phyloP scores from a whole-genome alignment of 441 rosid species.

The Pelargonium cotyledonis region DNA sequence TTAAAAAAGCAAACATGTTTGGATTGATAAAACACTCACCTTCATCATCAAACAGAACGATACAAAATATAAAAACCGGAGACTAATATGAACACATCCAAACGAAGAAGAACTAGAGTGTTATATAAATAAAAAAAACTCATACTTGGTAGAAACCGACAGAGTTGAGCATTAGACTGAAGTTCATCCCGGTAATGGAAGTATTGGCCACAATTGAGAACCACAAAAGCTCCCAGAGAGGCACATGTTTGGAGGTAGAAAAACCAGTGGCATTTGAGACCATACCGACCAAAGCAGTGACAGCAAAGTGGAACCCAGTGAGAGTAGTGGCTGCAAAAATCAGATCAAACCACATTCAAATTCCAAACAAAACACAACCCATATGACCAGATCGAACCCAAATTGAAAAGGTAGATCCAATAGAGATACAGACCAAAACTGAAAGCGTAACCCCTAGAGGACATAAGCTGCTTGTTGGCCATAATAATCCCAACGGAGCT shows the following conservation, averaged over 20 bases:
- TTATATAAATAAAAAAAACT: background rate
- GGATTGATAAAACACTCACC: too few relatives aligned
- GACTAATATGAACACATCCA: too few relatives aligned
- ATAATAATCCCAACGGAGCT: conserved; percentile 85
- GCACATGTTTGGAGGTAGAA: conserved; percentile 70
- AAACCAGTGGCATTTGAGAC: conserved; percentile 90
- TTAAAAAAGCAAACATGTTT: too few relatives aligned
- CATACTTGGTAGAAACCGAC: conserved; percentile 88
- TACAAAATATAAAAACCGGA: background rate
- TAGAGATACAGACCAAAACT: conserved; percentile 49
- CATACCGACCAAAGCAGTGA: conserved; percentile 82
- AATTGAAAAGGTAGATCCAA: background rate
- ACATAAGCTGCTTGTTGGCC: conserved; percentile 91
- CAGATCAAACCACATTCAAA: background rate
- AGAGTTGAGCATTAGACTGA: conserved; percentile 93
- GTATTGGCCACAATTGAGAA: conserved; percentile 75
- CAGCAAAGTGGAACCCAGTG: conserved; percentile 88
- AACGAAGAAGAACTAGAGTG: background rate
- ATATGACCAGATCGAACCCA: background rate
- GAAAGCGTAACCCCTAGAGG: conserved; percentile 63
- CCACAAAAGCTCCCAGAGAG: conserved; percentile 95
- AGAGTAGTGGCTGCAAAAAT: conserved; percentile 64
- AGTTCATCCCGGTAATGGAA: conserved; percentile 91
- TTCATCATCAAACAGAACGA: background rate
- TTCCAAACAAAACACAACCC: background rate